Base-by-base conservation (phyloP, 2,329 filamentous ascomycete genomes). In the Tolypocladium tundrense region DNA sequence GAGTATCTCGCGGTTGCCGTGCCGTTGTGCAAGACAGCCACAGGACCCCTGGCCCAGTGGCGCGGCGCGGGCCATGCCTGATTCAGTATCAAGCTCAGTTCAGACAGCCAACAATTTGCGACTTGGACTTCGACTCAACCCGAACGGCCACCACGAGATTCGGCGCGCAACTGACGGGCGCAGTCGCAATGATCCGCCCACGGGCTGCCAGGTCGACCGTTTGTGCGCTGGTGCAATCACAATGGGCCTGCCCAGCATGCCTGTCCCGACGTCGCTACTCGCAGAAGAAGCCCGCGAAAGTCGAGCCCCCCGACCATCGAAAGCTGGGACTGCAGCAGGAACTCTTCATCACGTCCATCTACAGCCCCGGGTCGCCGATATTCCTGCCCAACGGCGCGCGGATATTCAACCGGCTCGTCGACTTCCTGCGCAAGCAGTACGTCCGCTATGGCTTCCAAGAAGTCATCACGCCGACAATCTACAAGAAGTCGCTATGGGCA, bases 391-490 rank as follows among this genome's bases (percentile, higher is more conserved):
- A 90, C 68, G 91, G 91, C 62, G 81, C 91, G 0, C 85, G 86
- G 58, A 83, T 96, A 64, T 91, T 96, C 76, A 92, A 94, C 69
- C 88, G 90, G 57, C 83, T 96, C 27, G 84, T 91, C 60, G 81
- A 87, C 50, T 96, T 94, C 68, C 79, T 96, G 58, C 88, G 91
- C 62, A 86, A 86, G 59, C 90, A 96, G 69, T 96, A 96, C 68
- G 83, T 87, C 33, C 83, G 86, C 62, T 94, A 93, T 72, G 91
- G 91, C 60, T 95, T 93, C 69, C 82, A 91, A 63, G 91, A 96
- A 70, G 91, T 96, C 62, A 86, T 96, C 65, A 94, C 90, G 9
- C 91, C 91, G 2, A 94, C 86, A 54, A 94, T 96, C 68, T 96
- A 94, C 78, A 96, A 95, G 69, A 90, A 89, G 70, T 86, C 88